Conservation (phyloP, 345 rosid species). For the Balakata baccata region DNA sequence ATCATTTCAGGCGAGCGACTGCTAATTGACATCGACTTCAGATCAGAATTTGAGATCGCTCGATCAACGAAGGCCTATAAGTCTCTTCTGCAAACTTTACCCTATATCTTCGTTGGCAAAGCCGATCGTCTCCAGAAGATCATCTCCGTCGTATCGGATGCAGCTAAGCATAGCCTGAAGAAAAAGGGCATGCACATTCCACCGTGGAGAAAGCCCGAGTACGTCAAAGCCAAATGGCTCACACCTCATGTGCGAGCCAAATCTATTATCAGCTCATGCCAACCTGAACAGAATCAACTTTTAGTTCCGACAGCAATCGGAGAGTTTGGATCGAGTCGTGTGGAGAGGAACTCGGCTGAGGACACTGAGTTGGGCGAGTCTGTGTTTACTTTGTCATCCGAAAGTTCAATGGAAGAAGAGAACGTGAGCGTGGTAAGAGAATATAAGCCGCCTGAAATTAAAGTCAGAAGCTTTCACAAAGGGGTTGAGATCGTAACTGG, state of each 20-base stretch:
- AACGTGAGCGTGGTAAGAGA: slow-evolving; percentile 17
- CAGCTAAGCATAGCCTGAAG: slow-evolving; percentile 80
- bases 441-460: slow-evolving; percentile 47
- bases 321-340: background rate
- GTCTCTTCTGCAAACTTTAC: slow-evolving; percentile 67
- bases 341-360: background rate
- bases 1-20: slow-evolving; percentile 57
- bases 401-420: slow-evolving; percentile 27
- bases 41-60: slow-evolving; percentile 95
- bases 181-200: slow-evolving; percentile 92
- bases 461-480: slow-evolving; percentile 39
- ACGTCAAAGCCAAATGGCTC: slow-evolving; percentile 86
- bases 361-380: slow-evolving; percentile 15
- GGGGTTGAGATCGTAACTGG: slow-evolving; percentile 52
- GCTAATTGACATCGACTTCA: slow-evolving; percentile 75
- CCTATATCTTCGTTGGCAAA: slow-evolving; percentile 82
- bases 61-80: slow-evolving; percentile 72
- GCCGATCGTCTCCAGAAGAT: slow-evolving; percentile 77
- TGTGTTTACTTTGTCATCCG: slow-evolving; percentile 11
- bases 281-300: slow-evolving; percentile 6
- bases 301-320: background rate
- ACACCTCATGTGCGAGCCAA: slow-evolving; percentile 51
- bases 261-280: background rate
- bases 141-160: slow-evolving; percentile 72
- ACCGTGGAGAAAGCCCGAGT: slow-evolving; percentile 92